These are phyloP conservation scores for Stephanodiscus triporus DNA, from an alignment of 108 stramenopile species.

Conservation along the genomic window DNA sequence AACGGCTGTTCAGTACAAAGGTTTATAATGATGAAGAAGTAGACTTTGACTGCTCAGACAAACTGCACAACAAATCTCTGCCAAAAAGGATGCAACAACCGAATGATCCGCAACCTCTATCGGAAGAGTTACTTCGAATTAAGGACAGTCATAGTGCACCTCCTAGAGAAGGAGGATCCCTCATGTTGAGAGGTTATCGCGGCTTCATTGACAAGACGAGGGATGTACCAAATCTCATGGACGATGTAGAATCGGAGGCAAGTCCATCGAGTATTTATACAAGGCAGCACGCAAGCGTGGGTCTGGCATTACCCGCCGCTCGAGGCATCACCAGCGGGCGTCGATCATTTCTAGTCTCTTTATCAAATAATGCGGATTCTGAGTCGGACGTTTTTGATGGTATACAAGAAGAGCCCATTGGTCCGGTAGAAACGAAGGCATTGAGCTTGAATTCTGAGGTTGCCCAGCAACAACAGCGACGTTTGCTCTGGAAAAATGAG, in stretches of 20 bases:
- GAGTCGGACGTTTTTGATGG: conserved; percentile 77
- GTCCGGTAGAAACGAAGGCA: conserved; percentile 9
- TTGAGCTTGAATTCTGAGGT: conserved; percentile 15
- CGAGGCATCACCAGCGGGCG: not conserved
- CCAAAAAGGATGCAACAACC: conserved; percentile 12
- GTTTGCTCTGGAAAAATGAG: conserved; percentile 1
- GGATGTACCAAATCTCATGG: conserved; percentile 87
- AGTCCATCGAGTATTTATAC: conserved; percentile 49
- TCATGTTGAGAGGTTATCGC: conserved; percentile 50
- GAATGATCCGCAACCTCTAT: conserved; percentile 19
- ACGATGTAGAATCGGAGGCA: conserved; percentile 69
- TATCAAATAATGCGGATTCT: conserved; percentile 36
- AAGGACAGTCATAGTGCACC: conserved; percentile 42
- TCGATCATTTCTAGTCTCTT: conserved; percentile 18
- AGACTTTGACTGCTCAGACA: conserved; percentile 28
- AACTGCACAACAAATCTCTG: conserved; percentile 10
- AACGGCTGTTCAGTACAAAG: conserved; percentile 10
- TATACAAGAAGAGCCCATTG: conserved; percentile 29
- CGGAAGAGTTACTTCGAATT: conserved; percentile 40
- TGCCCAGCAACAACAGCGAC: not conserved
- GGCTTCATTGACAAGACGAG: conserved; percentile 78
- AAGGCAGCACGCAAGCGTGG: conserved; percentile 3
- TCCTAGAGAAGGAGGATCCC: conserved; percentile 31
- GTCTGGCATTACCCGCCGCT: conserved; percentile 11
- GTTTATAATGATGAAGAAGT: conserved; percentile 32